Conservation (phyloP, 768 basidiomycete genomes). For the Amanita pseudoporphyria region DNA sequence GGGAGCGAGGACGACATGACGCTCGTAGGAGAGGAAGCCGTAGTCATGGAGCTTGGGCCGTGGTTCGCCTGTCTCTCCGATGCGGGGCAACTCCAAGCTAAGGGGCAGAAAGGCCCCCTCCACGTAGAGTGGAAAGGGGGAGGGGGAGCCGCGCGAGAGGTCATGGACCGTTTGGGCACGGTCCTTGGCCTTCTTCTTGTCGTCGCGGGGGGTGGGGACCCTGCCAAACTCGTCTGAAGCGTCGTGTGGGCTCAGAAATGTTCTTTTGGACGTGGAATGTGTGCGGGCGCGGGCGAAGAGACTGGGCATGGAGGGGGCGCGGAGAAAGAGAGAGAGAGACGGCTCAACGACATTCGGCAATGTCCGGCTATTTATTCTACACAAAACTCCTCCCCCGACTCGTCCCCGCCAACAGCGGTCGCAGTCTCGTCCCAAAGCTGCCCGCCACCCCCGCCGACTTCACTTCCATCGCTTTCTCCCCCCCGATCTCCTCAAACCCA, state of each 20-base stretch:
- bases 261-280: slow-evolving; percentile 44
- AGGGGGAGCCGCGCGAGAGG: slow-evolving; percentile 20
- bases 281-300: slow-evolving; percentile 66
- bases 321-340: slow-evolving; percentile 23
- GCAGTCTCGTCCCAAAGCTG: not conserved
- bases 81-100: slow-evolving; percentile 37
- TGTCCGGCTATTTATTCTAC: not conserved
- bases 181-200: slow-evolving; percentile 41
- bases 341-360: slow-evolving; percentile 16
- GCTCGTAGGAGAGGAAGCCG: slow-evolving; percentile 64
- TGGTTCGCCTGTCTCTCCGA: slow-evolving; percentile 15
- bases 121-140: slow-evolving; percentile 29
- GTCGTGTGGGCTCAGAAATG: slow-evolving; percentile 13
- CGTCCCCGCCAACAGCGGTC: not conserved
- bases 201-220: slow-evolving; percentile 36
- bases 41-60: slow-evolving; percentile 38
- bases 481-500: not conserved
- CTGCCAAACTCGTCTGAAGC: slow-evolving; percentile 59
- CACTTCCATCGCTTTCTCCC: not conserved
- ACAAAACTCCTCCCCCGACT: not conserved
- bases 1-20: slow-evolving; percentile 69
- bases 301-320: slow-evolving; percentile 52
- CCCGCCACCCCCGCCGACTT: not conserved
- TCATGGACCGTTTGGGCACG: slow-evolving; percentile 34
- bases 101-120: slow-evolving; percentile 48